A percentile compares a stretch with the other conserved stretches of the same genome.
phyloP scores from a whole-genome alignment of 176 grass and related monocot genomes.

The Hordeum marinum region DNA sequence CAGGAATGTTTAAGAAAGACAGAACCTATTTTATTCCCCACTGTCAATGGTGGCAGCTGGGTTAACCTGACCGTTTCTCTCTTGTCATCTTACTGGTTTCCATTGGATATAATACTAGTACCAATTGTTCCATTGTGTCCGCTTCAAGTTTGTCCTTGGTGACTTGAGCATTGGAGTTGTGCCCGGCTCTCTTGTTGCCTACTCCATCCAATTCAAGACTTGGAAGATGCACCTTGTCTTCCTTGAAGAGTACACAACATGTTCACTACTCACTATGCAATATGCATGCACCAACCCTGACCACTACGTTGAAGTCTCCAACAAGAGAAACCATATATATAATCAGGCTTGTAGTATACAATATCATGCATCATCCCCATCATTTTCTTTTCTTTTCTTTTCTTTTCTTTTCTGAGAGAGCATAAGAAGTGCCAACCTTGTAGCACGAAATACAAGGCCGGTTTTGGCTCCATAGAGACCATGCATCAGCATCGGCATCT shows the following conservation, averaged over 20 bases:
- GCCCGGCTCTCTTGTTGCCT: not conserved
- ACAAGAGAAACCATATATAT: not conserved
- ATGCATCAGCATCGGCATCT: not conserved
- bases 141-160: not conserved
- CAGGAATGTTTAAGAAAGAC: not conserved
- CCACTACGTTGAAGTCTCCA: not conserved
- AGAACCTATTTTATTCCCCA: not conserved
- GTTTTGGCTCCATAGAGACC: not conserved
- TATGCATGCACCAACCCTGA: not conserved
- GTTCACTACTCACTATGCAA: not conserved
- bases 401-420: too few species aligned
- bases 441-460: not conserved
- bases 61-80: not conserved
- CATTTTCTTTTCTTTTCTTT: too few species aligned
- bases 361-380: too few species aligned
- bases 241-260: constrained; percentile 20
- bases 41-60: not conserved
- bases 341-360: too few species aligned
- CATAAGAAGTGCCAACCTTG: not conserved
- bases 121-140: not conserved
- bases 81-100: not conserved
- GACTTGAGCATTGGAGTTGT: not conserved
- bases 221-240: not conserved
- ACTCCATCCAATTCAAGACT: not conserved
- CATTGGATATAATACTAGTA: not conserved